A percentile compares a stretch with the other conserved stretches of the same genome.
These are phyloP conservation scores for Fusarium duplospermum DNA, from an alignment of 2,329 filamentous ascomycete species.

Conservation along the genomic window DNA sequence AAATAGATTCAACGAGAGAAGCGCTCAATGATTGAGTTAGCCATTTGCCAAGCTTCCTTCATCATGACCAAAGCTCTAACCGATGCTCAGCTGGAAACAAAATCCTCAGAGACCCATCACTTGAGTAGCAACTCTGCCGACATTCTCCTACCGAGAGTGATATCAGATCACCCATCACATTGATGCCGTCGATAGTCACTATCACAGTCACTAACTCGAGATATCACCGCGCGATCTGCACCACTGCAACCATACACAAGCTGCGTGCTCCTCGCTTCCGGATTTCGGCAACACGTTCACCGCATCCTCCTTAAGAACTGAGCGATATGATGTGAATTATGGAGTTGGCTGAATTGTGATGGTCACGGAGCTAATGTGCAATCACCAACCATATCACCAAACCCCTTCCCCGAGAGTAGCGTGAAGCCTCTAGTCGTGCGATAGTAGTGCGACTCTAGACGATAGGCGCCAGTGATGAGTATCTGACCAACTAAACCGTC, in stretches of 20 bases:
- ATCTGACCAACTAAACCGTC: conserved; percentile 12
- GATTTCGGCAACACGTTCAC: conserved; percentile 4
- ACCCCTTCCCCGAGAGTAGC: conserved; percentile 12
- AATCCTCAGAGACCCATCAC: background rate
- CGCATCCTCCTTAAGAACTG: conserved; percentile 5
- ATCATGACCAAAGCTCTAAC: background rate
- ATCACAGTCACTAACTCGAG: conserved; percentile 11
- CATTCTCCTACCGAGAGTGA: background rate
- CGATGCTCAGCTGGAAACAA: background rate
- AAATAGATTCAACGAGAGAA: background rate
- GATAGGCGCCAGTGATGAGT: conserved; percentile 28
- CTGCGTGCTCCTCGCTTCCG: background rate
- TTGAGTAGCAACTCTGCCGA: background rate
- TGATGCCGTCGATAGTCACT: conserved; percentile 15
- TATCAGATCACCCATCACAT: background rate
- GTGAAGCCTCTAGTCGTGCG: conserved; percentile 33
- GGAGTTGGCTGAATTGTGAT: conserved; percentile 18
- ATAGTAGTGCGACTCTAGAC: conserved; percentile 34
- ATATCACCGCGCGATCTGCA: background rate
- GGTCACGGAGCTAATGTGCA: conserved; percentile 14
- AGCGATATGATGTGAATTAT: background rate
- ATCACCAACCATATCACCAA: conserved; percentile 36
- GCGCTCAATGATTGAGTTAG: background rate
- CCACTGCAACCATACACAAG: background rate
- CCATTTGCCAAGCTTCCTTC: background rate